Evolutionary conservation across 1,284 basidiomycete genomes (phyloP), one percentile per base, ranked within the genome.

Genomic region (Microbotryum violaceum): DNA sequence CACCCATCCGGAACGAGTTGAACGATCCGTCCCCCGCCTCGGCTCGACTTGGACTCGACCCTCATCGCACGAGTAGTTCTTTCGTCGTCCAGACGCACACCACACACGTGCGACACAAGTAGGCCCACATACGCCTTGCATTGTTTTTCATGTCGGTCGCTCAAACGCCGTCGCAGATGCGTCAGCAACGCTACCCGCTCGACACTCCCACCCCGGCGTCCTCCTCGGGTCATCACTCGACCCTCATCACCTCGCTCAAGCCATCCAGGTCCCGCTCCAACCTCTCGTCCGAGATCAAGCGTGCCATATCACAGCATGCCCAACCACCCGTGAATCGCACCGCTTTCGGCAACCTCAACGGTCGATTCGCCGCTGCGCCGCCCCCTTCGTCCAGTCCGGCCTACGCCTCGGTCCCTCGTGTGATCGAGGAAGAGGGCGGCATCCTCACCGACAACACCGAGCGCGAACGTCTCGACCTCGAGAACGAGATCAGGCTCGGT

Each of bases 361-460:
- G 37, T 42, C 37, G 37, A 42, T 42, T 42, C 37, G 37, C 37
- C 16, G 37, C 37, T 3, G 37, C 37, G 37, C 37, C 12, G 37
- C 37, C 37, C 16, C 37, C 37, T 18, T 42, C 37, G 37, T 42
- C 37, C 10, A 42, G 37, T 18, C 37, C 37, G 16, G 37, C 37
- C 37, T 42, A 42, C 12, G 37, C 37, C 37, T 42, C 37, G 37
- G 37, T 42, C 12, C 37, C 37, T 42, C 14, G 9, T 10, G 37
- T 42, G 14, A 42, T 42, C 12, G 37, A 42, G 37, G 37, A 42
- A 10, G 37, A 42, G 37, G 37, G 37, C 37, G 37, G 12, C 25
- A 66, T 66, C 46, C 50, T 58, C 10, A 42, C 58, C 3, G 67
- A 68, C 58, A 60, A 63, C 49, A 66, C 67, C 7, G 67, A 68